phyloP scores from a whole-genome alignment of 2,329 filamentous ascomycete species.

The Ophiostoma ips region DNA sequence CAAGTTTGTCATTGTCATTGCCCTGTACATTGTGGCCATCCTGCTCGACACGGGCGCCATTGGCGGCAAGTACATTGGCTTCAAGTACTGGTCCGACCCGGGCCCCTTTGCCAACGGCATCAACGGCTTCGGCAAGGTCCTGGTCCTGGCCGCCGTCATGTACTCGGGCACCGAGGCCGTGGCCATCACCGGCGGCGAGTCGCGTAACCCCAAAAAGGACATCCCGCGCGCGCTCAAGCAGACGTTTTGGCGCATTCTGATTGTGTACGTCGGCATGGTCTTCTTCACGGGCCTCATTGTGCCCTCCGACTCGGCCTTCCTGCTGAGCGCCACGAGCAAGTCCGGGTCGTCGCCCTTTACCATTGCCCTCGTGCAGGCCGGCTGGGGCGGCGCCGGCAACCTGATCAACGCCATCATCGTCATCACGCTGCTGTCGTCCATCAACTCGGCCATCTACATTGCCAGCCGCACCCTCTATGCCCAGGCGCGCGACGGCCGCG shows the following conservation, averaged over 20 bases:
- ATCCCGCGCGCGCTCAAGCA: conserved; percentile 14
- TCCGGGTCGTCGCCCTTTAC: conserved; percentile 46
- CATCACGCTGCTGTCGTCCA: conserved; percentile 54
- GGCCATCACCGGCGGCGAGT: conserved; percentile 14
- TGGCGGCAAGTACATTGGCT: conserved; percentile 18
- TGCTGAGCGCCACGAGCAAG: conserved; percentile 19
- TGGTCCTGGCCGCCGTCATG: conserved; percentile 22
- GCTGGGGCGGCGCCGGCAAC: conserved; percentile 51
- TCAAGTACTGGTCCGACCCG: conserved; percentile 29
- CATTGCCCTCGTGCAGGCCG: conserved; percentile 50
- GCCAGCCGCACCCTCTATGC: conserved; percentile 46
- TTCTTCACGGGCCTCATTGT: conserved; percentile 19
- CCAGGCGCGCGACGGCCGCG: conserved; percentile 42
- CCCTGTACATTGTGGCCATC: conserved; percentile 34
- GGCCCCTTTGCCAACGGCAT: conserved; percentile 41
- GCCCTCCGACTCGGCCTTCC: conserved; percentile 19
- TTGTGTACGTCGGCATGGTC: conserved; percentile 20
- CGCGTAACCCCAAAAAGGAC: conserved; percentile 12
- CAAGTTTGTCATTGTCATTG: conserved; percentile 23
- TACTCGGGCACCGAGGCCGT: conserved; percentile 17
- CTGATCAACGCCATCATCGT: conserved; percentile 67
- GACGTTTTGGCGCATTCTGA: conserved; percentile 19
- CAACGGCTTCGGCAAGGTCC: conserved; percentile 25
- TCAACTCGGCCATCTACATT: conserved; percentile 49
- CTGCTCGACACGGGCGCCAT: conserved; percentile 27